Conservation (phyloP, 257 asterid species). For the Rubia yunnanensis region DNA sequence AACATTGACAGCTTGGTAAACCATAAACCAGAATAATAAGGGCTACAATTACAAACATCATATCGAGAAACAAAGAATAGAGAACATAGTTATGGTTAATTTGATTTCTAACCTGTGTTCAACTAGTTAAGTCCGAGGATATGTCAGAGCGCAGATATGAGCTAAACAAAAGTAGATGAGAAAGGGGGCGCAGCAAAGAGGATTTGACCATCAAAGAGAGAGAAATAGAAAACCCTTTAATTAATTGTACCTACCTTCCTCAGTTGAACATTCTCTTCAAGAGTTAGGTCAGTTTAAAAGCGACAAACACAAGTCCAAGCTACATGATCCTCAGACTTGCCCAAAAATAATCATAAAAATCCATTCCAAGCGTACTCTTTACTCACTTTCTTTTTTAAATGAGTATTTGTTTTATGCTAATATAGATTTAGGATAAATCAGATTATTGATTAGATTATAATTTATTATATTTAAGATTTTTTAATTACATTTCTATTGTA, state of each 20-base stretch:
- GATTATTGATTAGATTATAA: too few relatives aligned
- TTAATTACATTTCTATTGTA: too few relatives aligned
- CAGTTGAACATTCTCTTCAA: slow-evolving; percentile 12
- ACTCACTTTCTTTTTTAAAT: too few relatives aligned
- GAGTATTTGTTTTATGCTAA: too few relatives aligned
- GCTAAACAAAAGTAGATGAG: slow-evolving; percentile 19
- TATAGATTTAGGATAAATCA: too few relatives aligned
- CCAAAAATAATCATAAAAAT: slow-evolving; percentile 4
- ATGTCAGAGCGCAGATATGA: slow-evolving; percentile 10
- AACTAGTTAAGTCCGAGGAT: slow-evolving; percentile 24
- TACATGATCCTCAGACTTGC: background rate
- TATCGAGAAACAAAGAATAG: background rate
- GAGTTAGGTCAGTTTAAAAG: slow-evolving; percentile 39
- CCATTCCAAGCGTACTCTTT: slow-evolving; percentile 9
- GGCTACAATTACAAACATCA: background rate
- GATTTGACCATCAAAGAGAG: slow-evolving; percentile 23
- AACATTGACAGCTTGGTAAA: background rate
- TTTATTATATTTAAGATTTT: too few relatives aligned
- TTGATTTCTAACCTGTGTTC: slow-evolving; percentile 23
- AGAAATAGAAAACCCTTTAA: slow-evolving; percentile 16
- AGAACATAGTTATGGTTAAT: background rate
- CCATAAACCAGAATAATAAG: background rate
- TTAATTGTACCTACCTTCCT: slow-evolving; percentile 15
- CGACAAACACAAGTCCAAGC: slow-evolving; percentile 29
- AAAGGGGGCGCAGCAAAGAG: slow-evolving; percentile 14